phyloP scores from a whole-genome alignment of 371 early-diverging fungal genomes.

The Neoconidiobolus thromboides region DNA sequence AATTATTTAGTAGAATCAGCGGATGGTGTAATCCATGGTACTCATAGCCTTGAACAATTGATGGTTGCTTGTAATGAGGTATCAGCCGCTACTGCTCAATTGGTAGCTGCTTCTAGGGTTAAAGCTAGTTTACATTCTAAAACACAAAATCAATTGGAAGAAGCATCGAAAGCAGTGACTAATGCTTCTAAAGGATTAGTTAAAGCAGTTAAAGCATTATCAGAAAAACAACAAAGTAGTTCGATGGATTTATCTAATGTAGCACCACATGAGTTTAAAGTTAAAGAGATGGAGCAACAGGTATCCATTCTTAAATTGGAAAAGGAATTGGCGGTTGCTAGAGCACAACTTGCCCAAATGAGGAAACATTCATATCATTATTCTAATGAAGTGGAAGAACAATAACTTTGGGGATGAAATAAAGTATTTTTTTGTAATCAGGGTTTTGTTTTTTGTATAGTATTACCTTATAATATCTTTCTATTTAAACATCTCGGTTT shows the following conservation, averaged over 20 bases:
- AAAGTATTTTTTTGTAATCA: too few species aligned
- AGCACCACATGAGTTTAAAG: constrained; percentile 81
- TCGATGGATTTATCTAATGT: constrained; percentile 51
- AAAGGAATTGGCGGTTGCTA: constrained; percentile 68
- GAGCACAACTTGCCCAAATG: constrained; percentile 80
- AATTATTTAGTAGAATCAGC: constrained; percentile 83
- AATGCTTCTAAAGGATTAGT: constrained; percentile 83
- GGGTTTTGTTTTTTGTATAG: too few species aligned
- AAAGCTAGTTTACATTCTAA: constrained; percentile 79
- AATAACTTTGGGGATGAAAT: background rate
- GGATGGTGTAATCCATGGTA: constrained; percentile 84
- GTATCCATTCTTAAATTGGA: constrained; percentile 88
- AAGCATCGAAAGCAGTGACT: constrained; percentile 81
- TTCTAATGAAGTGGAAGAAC: constrained; percentile 13
- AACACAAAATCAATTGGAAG: constrained; percentile 77
- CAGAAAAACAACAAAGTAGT: constrained; percentile 39
- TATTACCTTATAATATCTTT: too few species aligned
- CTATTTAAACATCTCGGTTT: too few species aligned
- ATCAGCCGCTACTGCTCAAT: constrained; percentile 83
- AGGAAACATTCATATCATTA: constrained; percentile 55
- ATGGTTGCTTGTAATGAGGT: constrained; percentile 93
- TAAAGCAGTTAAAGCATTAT: constrained; percentile 71
- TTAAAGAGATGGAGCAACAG: constrained; percentile 93
- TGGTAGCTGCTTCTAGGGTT: constrained; percentile 93
- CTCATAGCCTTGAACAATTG: constrained; percentile 77